phyloP scores from a whole-genome alignment of 2,329 filamentous ascomycete species.

The Aspergillus hiratsukae region DNA sequence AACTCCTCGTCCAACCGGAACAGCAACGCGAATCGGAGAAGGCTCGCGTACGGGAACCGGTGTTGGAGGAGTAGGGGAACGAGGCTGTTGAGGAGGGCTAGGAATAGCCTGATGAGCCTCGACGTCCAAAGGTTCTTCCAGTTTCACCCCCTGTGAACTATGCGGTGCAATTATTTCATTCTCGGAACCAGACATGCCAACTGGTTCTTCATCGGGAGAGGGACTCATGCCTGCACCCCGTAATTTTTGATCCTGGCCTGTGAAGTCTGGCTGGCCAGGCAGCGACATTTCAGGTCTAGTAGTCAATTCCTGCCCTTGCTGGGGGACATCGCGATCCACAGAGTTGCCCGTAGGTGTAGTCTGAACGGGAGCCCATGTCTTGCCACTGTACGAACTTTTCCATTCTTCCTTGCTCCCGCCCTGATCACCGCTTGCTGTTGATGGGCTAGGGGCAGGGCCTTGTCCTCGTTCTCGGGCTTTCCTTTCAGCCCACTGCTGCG shows the following conservation, averaged over 20 bases:
- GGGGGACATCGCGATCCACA: constrained; percentile 46
- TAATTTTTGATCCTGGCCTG: constrained; percentile 79
- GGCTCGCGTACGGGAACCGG: constrained; percentile 48
- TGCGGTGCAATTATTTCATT: constrained; percentile 73
- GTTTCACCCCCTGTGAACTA: constrained; percentile 45
- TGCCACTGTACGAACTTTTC: constrained; percentile 89
- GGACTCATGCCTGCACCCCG: constrained; percentile 54
- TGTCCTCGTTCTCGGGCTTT: constrained; percentile 72
- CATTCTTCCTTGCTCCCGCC: constrained; percentile 69
- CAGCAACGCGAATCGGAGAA: constrained; percentile 80
- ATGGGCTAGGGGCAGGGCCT: constrained; percentile 46
- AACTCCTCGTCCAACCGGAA: constrained; percentile 69
- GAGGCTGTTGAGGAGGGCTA: constrained; percentile 43
- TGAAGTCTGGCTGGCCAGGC: constrained; percentile 62
- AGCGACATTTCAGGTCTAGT: constrained; percentile 50
- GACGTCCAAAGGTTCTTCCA: constrained; percentile 45
- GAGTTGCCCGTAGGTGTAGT: constrained; percentile 67
- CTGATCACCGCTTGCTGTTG: constrained; percentile 37
- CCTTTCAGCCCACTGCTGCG: constrained; percentile 95
- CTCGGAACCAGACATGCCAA: constrained; percentile 62
- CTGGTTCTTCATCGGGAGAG: constrained; percentile 52
- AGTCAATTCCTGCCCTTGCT: constrained; percentile 52
- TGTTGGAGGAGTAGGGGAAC: constrained; percentile 47
- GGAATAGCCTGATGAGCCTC: constrained; percentile 32
- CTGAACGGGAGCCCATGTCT: constrained; percentile 82